Evolutionary conservation across 2,329 filamentous ascomycete genomes (phyloP).

Genomic region (Calonectria hongkongensis): DNA sequence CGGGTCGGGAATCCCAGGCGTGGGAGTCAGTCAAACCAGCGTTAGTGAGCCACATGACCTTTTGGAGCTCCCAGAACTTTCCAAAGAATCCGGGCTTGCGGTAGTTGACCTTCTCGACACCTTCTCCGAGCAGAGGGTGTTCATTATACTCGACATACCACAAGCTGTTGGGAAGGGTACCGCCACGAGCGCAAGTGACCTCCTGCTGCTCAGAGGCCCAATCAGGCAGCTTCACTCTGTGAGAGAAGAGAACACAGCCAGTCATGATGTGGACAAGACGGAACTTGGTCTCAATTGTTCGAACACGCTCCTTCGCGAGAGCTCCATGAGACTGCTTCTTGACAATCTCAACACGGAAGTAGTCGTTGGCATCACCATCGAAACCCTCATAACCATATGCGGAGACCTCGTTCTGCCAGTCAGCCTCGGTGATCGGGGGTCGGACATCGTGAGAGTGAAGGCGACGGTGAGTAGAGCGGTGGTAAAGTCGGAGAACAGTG

Average conservation of each 20-base stretch:
- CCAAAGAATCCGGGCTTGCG: slow-evolving; percentile 94
- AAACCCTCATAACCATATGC: slow-evolving; percentile 99
- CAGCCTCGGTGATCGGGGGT: slow-evolving; percentile 87
- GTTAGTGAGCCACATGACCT: slow-evolving; percentile 99
- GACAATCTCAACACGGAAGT: slow-evolving; percentile 95
- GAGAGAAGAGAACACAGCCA: slow-evolving; percentile 95
- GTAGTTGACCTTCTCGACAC: slow-evolving; percentile 97
- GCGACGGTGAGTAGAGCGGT: slow-evolving; percentile 87
- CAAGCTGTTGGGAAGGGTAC: slow-evolving; percentile 94
- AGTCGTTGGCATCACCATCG: slow-evolving; percentile 95
- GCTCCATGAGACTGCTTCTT: slow-evolving; percentile 89
- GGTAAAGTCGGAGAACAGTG: slow-evolving; percentile 87
- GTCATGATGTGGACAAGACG: slow-evolving; percentile 97
- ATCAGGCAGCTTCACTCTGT: slow-evolving; percentile 98
- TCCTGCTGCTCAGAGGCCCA: slow-evolving; percentile 99
- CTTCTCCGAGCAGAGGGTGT: slow-evolving; percentile 83
- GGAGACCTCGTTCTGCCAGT: slow-evolving; percentile 97
- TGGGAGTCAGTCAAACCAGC: slow-evolving; percentile 97
- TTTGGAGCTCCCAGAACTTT: slow-evolving; percentile 98
- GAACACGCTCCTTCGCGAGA: slow-evolving; percentile 87
- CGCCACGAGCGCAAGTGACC: slow-evolving; percentile 95
- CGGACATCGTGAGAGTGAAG: slow-evolving; percentile 98
- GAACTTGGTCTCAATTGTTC: slow-evolving; percentile 98
- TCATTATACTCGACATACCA: slow-evolving; percentile 97
- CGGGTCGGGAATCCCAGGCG: slow-evolving; percentile 96